Evolutionary conservation across 768 basidiomycete species (phyloP).

Genomic region (Psilocybe tampanensis): DNA sequence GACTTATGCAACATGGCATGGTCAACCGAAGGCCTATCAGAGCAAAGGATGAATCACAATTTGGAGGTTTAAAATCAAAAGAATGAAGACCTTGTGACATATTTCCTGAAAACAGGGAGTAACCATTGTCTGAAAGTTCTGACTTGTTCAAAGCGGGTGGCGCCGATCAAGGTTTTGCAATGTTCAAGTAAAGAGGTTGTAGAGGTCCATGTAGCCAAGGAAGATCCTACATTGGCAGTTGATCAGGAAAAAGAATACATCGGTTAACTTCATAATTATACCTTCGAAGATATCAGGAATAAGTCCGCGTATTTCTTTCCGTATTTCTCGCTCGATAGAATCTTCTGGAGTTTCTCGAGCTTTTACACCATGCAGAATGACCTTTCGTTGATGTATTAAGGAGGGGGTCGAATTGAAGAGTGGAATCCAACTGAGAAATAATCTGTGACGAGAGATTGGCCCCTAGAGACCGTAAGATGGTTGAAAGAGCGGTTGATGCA

Average conservation of each 20-base stretch:
- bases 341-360: slow-evolving; percentile 75
- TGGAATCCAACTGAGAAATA: slow-evolving; percentile 74
- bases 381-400: slow-evolving; percentile 67
- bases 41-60: not conserved
- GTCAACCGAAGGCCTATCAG: slow-evolving; percentile 22
- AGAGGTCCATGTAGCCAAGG: slow-evolving; percentile 30
- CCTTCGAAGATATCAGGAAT: slow-evolving; percentile 74
- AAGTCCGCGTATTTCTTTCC: slow-evolving; percentile 64
- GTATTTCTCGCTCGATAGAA: slow-evolving; percentile 66
- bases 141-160: slow-evolving; percentile 76
- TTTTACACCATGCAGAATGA: slow-evolving; percentile 68
- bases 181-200: slow-evolving; percentile 38
- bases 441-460: slow-evolving; percentile 61
- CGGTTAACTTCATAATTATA: slow-evolving; percentile 17
- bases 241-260: not conserved
- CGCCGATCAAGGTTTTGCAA: slow-evolving; percentile 50
- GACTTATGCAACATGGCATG: slow-evolving; percentile 46
- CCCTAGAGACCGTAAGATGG: slow-evolving; percentile 31
- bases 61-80: not conserved
- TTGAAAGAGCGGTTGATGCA: not conserved
- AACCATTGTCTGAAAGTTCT: slow-evolving; percentile 74
- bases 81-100: slow-evolving; percentile 47
- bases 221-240: slow-evolving; percentile 31
- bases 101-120: slow-evolving; percentile 64
- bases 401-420: slow-evolving; percentile 61